These are phyloP conservation scores for Penicillium fuscoglaucum DNA, from an alignment of 2,329 filamentous ascomycete genomes.

Conservation along the genomic window DNA sequence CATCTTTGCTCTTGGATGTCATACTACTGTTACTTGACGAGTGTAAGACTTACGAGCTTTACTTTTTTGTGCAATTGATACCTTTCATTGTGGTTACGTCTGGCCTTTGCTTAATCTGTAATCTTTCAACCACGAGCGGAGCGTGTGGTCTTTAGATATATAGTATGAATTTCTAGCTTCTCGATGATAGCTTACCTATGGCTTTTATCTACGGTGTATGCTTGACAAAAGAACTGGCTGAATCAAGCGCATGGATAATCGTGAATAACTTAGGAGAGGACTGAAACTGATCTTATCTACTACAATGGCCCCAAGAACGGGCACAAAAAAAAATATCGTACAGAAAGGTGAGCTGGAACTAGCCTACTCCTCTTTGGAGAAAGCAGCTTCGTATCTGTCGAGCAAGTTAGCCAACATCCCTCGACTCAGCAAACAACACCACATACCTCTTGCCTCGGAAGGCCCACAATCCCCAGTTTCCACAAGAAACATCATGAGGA, in stretches of 20 bases:
- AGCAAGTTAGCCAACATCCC: slow-evolving; percentile 10
- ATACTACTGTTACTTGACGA: slow-evolving; percentile 9
- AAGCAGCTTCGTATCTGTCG: slow-evolving; percentile 42
- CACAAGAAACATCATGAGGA: slow-evolving; percentile 88
- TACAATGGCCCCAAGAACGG: slow-evolving; percentile 3
- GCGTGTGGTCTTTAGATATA: neutral
- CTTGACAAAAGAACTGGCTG: neutral
- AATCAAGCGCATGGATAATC: slow-evolving; percentile 1
- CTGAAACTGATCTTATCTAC: slow-evolving; percentile 11
- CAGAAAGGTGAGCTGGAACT: neutral
- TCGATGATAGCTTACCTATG: neutral
- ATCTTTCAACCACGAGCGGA: neutral
- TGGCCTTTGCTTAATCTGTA: neutral
- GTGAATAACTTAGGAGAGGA: slow-evolving; percentile 1
- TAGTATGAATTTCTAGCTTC: neutral
- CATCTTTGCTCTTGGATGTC: slow-evolving; percentile 10
- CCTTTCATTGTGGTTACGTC: neutral
- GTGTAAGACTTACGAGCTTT: slow-evolving; percentile 13
- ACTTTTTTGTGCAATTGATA: slow-evolving; percentile 2
- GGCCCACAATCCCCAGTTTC: slow-evolving; percentile 96
- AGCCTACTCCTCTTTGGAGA: slow-evolving; percentile 26
- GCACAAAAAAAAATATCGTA: slow-evolving; percentile 9
- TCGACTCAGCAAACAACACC: slow-evolving; percentile 33
- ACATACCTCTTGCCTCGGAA: slow-evolving; percentile 93
- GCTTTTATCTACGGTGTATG: neutral